Evolutionary conservation across 352 stramenopile genomes (phyloP).

Genomic region (Pythium scleroteichum): DNA sequence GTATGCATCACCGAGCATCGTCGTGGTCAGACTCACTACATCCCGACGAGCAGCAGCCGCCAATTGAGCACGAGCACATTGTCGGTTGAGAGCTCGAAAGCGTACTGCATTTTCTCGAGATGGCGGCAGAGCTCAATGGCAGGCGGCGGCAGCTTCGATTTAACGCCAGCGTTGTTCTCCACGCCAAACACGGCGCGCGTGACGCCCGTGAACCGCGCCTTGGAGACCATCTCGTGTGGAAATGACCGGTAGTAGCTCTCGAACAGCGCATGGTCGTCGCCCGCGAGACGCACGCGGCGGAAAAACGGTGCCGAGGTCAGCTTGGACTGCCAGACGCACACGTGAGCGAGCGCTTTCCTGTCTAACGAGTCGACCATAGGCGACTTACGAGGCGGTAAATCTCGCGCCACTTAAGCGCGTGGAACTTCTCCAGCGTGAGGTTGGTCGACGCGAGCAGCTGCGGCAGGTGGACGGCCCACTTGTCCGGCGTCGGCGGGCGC

Average conservation of each 20-base stretch:
- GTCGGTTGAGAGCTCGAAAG: conserved; percentile 50
- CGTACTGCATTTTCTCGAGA: conserved; percentile 63
- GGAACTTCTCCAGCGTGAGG: conserved; percentile 61
- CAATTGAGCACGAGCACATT: conserved; percentile 68
- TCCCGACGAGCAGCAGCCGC: conserved; percentile 51
- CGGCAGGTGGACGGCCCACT: conserved; percentile 25
- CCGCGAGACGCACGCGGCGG: conserved; percentile 47
- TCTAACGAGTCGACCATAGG: too few relatives aligned
- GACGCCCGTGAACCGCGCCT: conserved; percentile 69
- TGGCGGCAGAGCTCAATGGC: conserved; percentile 47
- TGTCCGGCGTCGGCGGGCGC: neutral
- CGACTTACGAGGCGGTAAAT: conserved; percentile 42
- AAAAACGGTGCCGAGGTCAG: conserved; percentile 48
- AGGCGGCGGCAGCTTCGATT: conserved; percentile 24
- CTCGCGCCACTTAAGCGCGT: conserved; percentile 66
- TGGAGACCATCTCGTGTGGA: conserved; percentile 63
- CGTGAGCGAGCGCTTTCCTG: too few relatives aligned
- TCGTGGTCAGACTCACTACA: conserved; percentile 37
- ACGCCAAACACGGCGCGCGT: conserved; percentile 56
- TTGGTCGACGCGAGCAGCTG: conserved; percentile 34
- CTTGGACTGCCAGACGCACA: conserved; percentile 28
- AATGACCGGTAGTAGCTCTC: conserved; percentile 74
- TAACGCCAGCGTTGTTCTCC: conserved; percentile 28
- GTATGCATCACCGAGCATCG: neutral
- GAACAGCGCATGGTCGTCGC: conserved; percentile 63